A percentile compares a stretch with the other conserved stretches of the same genome.
phyloP scores from a whole-genome alignment of 257 asterid species.

The Plantago major region DNA sequence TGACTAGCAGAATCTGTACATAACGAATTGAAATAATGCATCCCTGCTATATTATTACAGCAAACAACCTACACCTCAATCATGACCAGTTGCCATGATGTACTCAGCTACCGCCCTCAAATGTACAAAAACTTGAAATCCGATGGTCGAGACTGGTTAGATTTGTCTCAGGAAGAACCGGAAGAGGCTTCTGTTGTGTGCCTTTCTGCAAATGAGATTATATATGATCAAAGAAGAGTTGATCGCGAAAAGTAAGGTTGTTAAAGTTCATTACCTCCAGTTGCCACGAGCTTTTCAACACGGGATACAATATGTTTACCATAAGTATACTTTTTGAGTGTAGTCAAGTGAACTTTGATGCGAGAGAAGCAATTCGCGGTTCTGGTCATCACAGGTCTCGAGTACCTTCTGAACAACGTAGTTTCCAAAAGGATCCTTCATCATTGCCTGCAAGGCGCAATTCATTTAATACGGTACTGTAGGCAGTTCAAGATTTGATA shows the following conservation, averaged over 20 bases:
- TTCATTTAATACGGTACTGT: not conserved
- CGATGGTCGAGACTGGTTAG: not conserved
- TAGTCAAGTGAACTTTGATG: slow-evolving; percentile 65
- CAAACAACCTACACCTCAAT: not conserved
- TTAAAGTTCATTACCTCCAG: slow-evolving; percentile 60
- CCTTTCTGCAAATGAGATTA: slow-evolving; percentile 33
- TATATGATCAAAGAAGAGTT: slow-evolving; percentile 2
- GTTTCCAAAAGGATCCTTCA: slow-evolving; percentile 92
- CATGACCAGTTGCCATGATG: not conserved
- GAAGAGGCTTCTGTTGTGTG: slow-evolving; percentile 39
- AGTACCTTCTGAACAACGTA: slow-evolving; percentile 89
- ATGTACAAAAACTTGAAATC: slow-evolving; percentile 21
- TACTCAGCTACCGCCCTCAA: slow-evolving; percentile 17
- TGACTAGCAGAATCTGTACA: too few relatives aligned
- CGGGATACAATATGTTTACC: slow-evolving; percentile 89
- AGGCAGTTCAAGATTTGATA: not conserved
- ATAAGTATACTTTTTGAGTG: slow-evolving; percentile 83
- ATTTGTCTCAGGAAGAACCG: slow-evolving; percentile 17
- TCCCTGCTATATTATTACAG: slow-evolving; percentile 24
- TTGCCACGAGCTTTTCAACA: slow-evolving; percentile 72
- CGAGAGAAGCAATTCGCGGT: slow-evolving; percentile 73
- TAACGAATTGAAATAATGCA: too few relatives aligned
- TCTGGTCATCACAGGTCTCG: slow-evolving; percentile 73
- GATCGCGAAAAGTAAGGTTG: not conserved
- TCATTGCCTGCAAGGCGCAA: slow-evolving; percentile 61